Conservation (phyloP, 495 filamentous ascomycete species). For the Penicilliopsis zonata region DNA sequence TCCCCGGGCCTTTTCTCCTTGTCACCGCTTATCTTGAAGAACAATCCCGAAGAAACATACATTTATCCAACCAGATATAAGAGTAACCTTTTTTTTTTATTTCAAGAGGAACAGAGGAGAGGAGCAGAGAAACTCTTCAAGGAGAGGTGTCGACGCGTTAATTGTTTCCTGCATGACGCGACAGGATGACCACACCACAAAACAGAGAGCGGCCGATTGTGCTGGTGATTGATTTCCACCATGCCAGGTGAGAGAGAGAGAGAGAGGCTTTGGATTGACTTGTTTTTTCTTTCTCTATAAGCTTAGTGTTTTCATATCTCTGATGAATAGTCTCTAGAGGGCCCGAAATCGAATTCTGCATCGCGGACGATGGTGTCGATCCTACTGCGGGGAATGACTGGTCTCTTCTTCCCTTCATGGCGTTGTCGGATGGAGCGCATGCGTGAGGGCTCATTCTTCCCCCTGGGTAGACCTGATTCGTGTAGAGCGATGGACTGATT, state of each 20-base stretch:
- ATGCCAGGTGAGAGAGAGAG: constrained; percentile 49
- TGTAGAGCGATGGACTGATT: background rate
- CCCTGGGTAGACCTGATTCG: background rate
- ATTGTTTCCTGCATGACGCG: no score
- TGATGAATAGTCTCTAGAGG: constrained; percentile 41
- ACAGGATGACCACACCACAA: constrained; percentile 21
- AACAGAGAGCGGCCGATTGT: constrained; percentile 48
- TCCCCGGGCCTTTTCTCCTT: no score
- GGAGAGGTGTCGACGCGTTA: no score
- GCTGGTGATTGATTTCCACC: constrained; percentile 92
- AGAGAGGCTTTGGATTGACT: background rate
- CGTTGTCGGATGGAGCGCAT: constrained; percentile 92
- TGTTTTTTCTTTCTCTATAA: constrained; percentile 1
- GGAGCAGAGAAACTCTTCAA: no score
- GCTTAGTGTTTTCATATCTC: constrained; percentile 3
- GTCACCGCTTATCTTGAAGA: no score
- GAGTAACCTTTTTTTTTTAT: no score
- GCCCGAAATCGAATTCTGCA: constrained; percentile 87
- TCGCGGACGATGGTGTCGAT: constrained; percentile 68
- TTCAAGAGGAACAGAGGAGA: no score
- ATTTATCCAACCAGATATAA: no score
- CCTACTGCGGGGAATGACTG: constrained; percentile 84
- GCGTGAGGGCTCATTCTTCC: constrained; percentile 44
- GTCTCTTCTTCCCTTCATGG: constrained; percentile 91
- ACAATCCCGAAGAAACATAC: no score